A percentile compares a stretch with the other conserved stretches of the same genome.
These are phyloP conservation scores for Anaeramoeba flamelloides DNA, from an alignment of 78 protist genomes.

Conservation along the genomic window DNA sequence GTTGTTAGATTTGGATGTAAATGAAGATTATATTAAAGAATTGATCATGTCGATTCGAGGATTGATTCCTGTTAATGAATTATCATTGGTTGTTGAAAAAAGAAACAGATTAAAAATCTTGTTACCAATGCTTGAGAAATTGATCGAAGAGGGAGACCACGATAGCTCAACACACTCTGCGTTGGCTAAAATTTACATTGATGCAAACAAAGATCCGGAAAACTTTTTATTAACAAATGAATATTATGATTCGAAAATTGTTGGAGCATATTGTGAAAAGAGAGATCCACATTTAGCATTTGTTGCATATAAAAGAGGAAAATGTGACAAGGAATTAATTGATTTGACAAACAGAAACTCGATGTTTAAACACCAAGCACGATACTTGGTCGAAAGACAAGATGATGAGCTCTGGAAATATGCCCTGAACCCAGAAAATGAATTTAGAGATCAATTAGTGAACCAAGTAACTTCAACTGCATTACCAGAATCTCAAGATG, in stretches of 20 bases:
- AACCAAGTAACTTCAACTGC: conserved; percentile 87
- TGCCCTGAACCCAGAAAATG: conserved; percentile 73
- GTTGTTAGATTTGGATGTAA: conserved; percentile 74
- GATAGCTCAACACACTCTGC: conserved; percentile 83
- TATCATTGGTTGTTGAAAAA: conserved; percentile 83
- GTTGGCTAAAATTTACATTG: conserved; percentile 93
- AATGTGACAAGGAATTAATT: conserved; percentile 84
- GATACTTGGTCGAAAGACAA: conserved; percentile 80
- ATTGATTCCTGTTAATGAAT: conserved; percentile 64
- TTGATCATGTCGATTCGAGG: conserved; percentile 56
- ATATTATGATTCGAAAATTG: too few species aligned
- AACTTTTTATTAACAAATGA: conserved; percentile 74
- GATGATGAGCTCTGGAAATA: conserved; percentile 88
- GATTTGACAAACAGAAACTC: conserved; percentile 76
- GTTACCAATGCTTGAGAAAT: conserved; percentile 87
- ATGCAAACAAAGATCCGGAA: conserved; percentile 67
- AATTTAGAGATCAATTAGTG: conserved; percentile 28
- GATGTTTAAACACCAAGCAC: conserved; percentile 85
- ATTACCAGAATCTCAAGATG: conserved; percentile 69
- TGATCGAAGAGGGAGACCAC: conserved; percentile 17
- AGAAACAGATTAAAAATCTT: conserved; percentile 84
- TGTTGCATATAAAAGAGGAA: conserved; percentile 37
- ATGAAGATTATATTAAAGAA: conserved; percentile 70
- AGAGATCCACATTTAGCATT: conserved; percentile 90
- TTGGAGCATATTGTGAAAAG: conserved; percentile 84